Percentiles rank a stretch among this genome's conserved stretches.
Evolutionary conservation across 2,329 filamentous ascomycete genomes (phyloP).

Genomic region (Didymella keratinophila): DNA sequence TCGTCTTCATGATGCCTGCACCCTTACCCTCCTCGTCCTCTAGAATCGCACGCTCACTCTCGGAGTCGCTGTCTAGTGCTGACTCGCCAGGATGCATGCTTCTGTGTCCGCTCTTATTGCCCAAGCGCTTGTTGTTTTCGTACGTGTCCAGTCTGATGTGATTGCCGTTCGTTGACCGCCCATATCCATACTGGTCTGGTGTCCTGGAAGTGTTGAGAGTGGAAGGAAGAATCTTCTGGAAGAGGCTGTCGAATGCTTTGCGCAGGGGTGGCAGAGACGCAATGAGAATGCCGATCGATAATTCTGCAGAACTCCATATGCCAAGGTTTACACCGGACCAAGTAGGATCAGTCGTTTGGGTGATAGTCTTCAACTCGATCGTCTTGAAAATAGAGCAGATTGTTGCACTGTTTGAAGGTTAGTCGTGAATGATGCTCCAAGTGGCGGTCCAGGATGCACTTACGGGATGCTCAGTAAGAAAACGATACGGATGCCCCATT

Average conservation of each 20-base stretch:
- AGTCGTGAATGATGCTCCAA: not conserved
- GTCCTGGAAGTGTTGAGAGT: conserved; percentile 17
- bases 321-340: conserved; percentile 37
- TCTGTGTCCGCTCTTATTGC: not conserved
- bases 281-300: conserved; percentile 33
- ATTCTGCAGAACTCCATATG: conserved; percentile 39
- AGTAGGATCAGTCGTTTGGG: conserved; percentile 33
- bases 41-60: conserved; percentile 40
- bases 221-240: conserved; percentile 28
- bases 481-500: conserved; percentile 40
- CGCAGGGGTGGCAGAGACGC: conserved; percentile 37
- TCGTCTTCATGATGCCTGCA: conserved; percentile 36
- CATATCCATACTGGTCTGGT: conserved; percentile 22
- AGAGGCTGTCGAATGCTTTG: conserved; percentile 34
- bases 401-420: conserved; percentile 27
- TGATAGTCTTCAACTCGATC: conserved; percentile 34
- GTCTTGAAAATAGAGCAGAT: conserved; percentile 43
- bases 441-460: conserved; percentile 1
- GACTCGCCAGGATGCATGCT: conserved; percentile 28
- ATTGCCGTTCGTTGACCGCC: conserved; percentile 21
- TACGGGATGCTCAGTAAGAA: conserved; percentile 43
- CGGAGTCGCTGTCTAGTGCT: conserved; percentile 34
- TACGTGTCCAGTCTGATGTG: conserved; percentile 25
- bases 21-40: conserved; percentile 30
- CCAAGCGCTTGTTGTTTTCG: conserved; percentile 16